These are phyloP conservation scores for Kodamaea hsintzibuensis DNA, from an alignment of 805 yeast genomes.

Conservation along the genomic window DNA sequence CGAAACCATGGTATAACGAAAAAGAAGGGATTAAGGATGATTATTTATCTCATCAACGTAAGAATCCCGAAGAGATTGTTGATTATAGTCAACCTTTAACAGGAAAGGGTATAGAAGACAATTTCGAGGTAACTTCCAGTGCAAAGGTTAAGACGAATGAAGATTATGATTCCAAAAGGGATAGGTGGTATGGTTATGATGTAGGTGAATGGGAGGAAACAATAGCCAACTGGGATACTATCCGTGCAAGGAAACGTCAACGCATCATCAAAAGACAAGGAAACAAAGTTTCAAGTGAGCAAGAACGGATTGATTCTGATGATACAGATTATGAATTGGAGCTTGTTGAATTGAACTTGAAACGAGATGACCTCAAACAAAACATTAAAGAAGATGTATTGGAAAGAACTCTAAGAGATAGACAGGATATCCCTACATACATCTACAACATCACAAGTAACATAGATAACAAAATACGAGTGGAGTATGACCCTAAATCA, in stretches of 20 bases:
- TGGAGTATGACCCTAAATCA: constrained; percentile 57
- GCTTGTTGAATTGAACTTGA: constrained; percentile 36
- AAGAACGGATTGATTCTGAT: constrained; percentile 26
- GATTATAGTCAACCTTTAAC: constrained; percentile 53
- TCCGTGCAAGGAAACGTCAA: constrained; percentile 21
- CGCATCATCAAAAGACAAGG: constrained; percentile 2
- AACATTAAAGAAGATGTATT: constrained; percentile 32
- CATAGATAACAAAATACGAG: constrained; percentile 22
- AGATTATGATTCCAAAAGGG: constrained; percentile 71
- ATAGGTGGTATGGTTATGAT: constrained; percentile 81
- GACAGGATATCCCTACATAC: constrained; percentile 74
- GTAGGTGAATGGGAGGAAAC: constrained; percentile 59
- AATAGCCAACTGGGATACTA: constrained; percentile 45
- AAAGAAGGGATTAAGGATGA: constrained; percentile 28
- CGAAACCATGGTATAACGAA: constrained; percentile 40
- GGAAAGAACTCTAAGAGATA: constrained; percentile 54
- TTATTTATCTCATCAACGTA: constrained; percentile 59
- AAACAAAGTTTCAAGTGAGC: constrained; percentile 1
- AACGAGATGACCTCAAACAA: constrained; percentile 22
- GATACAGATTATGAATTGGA: constrained; percentile 45
- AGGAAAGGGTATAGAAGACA: constrained; percentile 61
- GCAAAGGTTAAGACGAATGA: constrained; percentile 23
- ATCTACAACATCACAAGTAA: constrained; percentile 47
- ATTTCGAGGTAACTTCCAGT: constrained; percentile 20
- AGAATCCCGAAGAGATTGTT: constrained; percentile 36